A percentile compares a stretch with the other conserved stretches of the same genome.
Evolutionary conservation across 352 stramenopile species (phyloP).

Genomic region (Globisporangium nagaii): DNA sequence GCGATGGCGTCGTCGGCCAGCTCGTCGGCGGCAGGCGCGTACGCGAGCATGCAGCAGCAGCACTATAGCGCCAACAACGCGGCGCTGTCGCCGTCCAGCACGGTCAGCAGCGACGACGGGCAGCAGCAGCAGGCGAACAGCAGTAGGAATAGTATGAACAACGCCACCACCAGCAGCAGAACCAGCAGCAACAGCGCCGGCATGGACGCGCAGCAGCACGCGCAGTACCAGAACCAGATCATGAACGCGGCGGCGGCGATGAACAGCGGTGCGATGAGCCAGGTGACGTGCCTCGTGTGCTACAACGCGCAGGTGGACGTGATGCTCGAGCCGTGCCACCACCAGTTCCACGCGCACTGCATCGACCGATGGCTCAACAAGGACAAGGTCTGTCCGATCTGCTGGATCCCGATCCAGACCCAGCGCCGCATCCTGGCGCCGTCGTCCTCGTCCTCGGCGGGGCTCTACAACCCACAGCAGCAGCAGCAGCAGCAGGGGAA

Average conservation of each 20-base stretch:
- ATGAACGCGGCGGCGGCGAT: constrained; percentile 17
- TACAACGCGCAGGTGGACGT: constrained; percentile 46
- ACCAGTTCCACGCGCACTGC: constrained; percentile 76
- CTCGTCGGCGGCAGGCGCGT: background rate
- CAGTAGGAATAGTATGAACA: constrained; percentile 6
- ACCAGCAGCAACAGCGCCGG: background rate
- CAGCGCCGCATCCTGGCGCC: constrained; percentile 33
- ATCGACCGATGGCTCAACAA: constrained; percentile 70
- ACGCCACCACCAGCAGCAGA: background rate
- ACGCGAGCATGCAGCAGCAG: background rate
- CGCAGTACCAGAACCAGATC: constrained; percentile 15
- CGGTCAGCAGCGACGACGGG: constrained; percentile 3
- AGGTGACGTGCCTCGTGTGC: constrained; percentile 36
- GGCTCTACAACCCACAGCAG: constrained; percentile 5
- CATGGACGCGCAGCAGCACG: constrained; percentile 1
- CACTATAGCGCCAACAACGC: background rate
- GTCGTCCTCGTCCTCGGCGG: constrained; percentile 16
- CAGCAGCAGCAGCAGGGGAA: constrained; percentile 1
- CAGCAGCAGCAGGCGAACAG: constrained; percentile 3
- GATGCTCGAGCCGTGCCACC: constrained; percentile 57
- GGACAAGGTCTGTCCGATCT: constrained; percentile 72
- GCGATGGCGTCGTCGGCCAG: background rate
- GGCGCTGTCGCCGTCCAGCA: constrained; percentile 5
- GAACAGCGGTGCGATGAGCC: constrained; percentile 4
- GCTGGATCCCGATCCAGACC: constrained; percentile 64